Evolutionary conservation across 116 monocot species (phyloP), one percentile per base, ranked within the genome.

Genomic region (Trichopus zeylanicus): DNA sequence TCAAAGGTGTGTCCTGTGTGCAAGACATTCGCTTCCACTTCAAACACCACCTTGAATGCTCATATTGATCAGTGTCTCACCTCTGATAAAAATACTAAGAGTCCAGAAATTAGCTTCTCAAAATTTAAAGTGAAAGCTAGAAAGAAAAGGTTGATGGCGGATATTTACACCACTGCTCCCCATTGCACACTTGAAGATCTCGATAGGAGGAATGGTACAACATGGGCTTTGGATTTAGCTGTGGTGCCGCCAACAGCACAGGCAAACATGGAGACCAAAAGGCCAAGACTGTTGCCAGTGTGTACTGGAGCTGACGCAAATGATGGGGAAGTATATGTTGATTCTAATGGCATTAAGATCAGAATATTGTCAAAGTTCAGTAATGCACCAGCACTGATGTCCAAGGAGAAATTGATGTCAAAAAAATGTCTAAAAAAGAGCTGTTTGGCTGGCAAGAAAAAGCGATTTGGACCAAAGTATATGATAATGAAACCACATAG

Each of bases 1-100:
- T 89, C 86, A 0, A 94, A 94, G 57, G 78, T 83, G 49, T 89
- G 94, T 61, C 89, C 94, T 70, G 94, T 94, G 51, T 94, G 94
- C 68, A 94, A 78, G 64, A 60, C 53, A 39, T 94, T 89, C 65
- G 72, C 89, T 28, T 94, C 94, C 23, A 61, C 79, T 24, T 93
- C 93, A 1, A 93, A 93, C 64, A 93, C 89, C 0, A 88, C 89
- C 32, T 57, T 93, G 79, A 93, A 94, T 62, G 94, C 89, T 38
- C 94, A 94, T 57, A 89, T 89, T 7, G 94, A 94, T 68, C 89
- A 83, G 66, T 94, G 94, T 61, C 80, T 94, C 42, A 72, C 78
- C 8, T 48, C 46, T 23, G 80, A 72, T 39, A 64, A 69, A 16
- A 65, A 65, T 60, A 22, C 37, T 10, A 72, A 75, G 20, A 26